Evolutionary conservation across 345 rosid species (phyloP).

Genomic region (Noccaea bulbosa): DNA sequence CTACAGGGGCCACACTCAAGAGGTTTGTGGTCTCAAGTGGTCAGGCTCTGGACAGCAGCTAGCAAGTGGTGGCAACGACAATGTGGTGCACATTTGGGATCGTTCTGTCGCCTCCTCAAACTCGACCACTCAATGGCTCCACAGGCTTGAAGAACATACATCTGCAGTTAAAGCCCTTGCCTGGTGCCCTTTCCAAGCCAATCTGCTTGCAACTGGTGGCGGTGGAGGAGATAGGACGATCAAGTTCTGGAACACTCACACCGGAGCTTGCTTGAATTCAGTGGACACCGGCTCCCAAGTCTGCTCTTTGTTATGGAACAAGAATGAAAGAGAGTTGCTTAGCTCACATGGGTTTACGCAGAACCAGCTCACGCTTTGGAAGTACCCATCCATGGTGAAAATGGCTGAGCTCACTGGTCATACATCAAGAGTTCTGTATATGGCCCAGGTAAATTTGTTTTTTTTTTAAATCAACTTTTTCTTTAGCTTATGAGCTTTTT

Average conservation of each 20-base stretch:
- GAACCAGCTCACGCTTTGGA: conserved; percentile 48
- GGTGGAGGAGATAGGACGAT: conserved; percentile 48
- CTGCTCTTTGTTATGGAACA: conserved; percentile 45
- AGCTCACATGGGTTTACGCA: conserved; percentile 49
- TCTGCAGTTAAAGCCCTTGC: conserved; percentile 65
- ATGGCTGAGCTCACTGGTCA: conserved; percentile 52
- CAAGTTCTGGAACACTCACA: conserved; percentile 47
- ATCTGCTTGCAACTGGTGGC: conserved; percentile 46
- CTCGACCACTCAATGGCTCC: conserved; percentile 46
- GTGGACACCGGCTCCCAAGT: conserved; percentile 49
- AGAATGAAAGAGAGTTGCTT: conserved; percentile 47
- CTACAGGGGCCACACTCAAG: conserved; percentile 55
- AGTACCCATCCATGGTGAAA: conserved; percentile 50
- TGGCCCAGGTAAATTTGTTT: conserved; percentile 35
- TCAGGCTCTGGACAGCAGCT: conserved; percentile 58
- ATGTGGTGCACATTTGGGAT: conserved; percentile 56
- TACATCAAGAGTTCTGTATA: conserved; percentile 45
- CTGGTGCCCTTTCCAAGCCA: conserved; percentile 55
- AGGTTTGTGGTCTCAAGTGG: conserved; percentile 61
- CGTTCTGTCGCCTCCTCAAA: conserved; percentile 49
- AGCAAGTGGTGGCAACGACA: conserved; percentile 56
- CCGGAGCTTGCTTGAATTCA: conserved; percentile 48
- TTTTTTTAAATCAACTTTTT: neutral
- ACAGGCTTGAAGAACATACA: conserved; percentile 52
- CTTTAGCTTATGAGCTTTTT: conserved; percentile 1